phyloP scores from a whole-genome alignment of 495 filamentous ascomycete species.

The Parathielavia appendiculata region DNA sequence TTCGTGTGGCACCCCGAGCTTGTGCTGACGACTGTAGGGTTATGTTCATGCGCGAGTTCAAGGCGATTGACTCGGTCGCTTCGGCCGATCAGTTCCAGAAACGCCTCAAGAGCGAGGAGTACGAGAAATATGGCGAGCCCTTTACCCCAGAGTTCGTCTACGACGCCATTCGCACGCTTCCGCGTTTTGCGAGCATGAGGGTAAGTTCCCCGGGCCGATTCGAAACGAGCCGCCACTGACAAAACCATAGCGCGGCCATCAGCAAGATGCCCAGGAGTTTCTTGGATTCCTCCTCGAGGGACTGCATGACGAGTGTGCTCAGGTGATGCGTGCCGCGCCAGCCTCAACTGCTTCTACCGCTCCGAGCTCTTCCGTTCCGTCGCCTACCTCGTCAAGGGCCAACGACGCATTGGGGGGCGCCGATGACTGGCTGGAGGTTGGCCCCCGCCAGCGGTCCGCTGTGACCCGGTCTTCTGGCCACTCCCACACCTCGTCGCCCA shows the following conservation, averaged over 20 bases:
- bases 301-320: conserved; percentile 85
- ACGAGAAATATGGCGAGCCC: conserved; percentile 85
- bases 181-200: conserved; percentile 86
- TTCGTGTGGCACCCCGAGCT: neutral
- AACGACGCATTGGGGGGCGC: conserved; percentile 37
- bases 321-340: conserved; percentile 57
- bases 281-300: conserved; percentile 89
- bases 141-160: conserved; percentile 96
- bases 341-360: conserved; percentile 40
- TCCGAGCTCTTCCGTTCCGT: conserved; percentile 35
- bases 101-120: conserved; percentile 70
- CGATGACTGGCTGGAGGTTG: conserved; percentile 87
- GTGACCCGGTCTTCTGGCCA: conserved; percentile 84
- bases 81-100: conserved; percentile 68
- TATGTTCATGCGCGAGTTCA: conserved; percentile 93
- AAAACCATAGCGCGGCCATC: conserved; percentile 68
- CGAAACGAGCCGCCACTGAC: neutral
- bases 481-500: conserved; percentile 65
- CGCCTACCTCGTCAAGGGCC: conserved; percentile 36
- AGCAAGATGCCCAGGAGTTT: conserved; percentile 98
- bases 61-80: conserved; percentile 69
- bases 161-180: conserved; percentile 77
- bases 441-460: conserved; percentile 80
- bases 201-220: conserved; percentile 39
- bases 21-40: conserved; percentile 54